Evolutionary conservation across 768 basidiomycete genomes (phyloP).

Genomic region (Rossbeevera mucosa): DNA sequence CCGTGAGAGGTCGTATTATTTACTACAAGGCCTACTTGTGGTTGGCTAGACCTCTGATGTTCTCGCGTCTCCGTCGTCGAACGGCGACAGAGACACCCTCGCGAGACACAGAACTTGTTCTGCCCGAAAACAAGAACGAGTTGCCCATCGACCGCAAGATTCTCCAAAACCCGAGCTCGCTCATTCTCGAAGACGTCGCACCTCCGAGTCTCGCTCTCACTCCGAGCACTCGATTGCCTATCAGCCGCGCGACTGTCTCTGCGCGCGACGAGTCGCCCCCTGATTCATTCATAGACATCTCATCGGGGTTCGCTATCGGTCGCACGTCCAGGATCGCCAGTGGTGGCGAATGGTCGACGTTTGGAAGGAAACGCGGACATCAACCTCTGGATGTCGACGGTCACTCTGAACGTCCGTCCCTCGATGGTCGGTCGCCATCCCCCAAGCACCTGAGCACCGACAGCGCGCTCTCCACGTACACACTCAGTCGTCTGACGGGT

Average conservation of each 20-base stretch:
- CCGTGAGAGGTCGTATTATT: constrained; percentile 17
- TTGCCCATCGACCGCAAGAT: constrained; percentile 25
- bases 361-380: constrained; percentile 27
- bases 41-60: constrained; percentile 29
- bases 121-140: neutral
- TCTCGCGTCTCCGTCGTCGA: constrained; percentile 29
- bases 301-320: constrained; percentile 9
- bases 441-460: constrained; percentile 14
- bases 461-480: constrained; percentile 18
- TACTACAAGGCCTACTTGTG: neutral
- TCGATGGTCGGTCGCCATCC: constrained; percentile 16
- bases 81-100: constrained; percentile 8
- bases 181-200: constrained; percentile 9
- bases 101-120: neutral
- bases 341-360: constrained; percentile 34
- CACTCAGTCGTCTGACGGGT: constrained; percentile 17
- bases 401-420: constrained; percentile 11
- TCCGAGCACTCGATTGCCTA: constrained; percentile 25
- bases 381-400: constrained; percentile 12
- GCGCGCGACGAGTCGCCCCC: constrained; percentile 1
- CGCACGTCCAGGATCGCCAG: constrained; percentile 18
- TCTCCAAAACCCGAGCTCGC: constrained; percentile 29
- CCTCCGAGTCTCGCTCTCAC: constrained; percentile 26
- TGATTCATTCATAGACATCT: constrained; percentile 6
- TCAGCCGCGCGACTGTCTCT: neutral